Percentiles rank a stretch among this genome's conserved stretches.
Conservation (phyloP, 2,329 filamentous ascomycete genomes). For the Gnomoniopsis sp. region DNA sequence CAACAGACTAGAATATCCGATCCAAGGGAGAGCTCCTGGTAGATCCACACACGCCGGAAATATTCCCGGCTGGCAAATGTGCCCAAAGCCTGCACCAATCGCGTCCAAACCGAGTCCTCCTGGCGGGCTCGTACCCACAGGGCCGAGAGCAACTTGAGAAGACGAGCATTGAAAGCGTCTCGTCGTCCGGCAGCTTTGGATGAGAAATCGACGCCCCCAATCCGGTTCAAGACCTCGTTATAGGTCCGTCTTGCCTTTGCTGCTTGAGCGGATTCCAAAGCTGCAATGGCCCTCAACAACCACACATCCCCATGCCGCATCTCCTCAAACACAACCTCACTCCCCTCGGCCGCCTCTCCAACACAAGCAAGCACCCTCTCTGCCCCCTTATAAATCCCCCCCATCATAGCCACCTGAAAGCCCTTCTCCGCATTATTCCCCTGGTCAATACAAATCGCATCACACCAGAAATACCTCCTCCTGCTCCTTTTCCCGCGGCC, state of each 20-base stretch:
- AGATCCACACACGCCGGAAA: neutral
- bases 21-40: neutral
- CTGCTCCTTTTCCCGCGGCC: neutral
- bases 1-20: neutral
- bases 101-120: neutral
- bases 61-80: neutral
- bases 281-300: neutral
- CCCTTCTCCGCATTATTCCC: neutral
- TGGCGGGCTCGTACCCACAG: neutral
- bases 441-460: conserved; percentile 11
- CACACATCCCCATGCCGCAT: neutral
- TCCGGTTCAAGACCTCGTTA: too few relatives aligned
- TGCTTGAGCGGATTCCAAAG: too few relatives aligned
- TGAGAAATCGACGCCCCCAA: neutral
- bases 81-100: neutral
- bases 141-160: neutral
- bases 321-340: neutral
- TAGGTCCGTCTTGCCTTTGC: too few relatives aligned
- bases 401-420: conserved; percentile 2
- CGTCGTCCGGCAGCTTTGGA: neutral
- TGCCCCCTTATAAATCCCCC: neutral
- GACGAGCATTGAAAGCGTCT: neutral
- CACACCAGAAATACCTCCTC: conserved; percentile 1
- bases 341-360: neutral
- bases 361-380: neutral